Conservation (phyloP, 73 alveolate genomes). For the Paramecium tetraurelia region DNA sequence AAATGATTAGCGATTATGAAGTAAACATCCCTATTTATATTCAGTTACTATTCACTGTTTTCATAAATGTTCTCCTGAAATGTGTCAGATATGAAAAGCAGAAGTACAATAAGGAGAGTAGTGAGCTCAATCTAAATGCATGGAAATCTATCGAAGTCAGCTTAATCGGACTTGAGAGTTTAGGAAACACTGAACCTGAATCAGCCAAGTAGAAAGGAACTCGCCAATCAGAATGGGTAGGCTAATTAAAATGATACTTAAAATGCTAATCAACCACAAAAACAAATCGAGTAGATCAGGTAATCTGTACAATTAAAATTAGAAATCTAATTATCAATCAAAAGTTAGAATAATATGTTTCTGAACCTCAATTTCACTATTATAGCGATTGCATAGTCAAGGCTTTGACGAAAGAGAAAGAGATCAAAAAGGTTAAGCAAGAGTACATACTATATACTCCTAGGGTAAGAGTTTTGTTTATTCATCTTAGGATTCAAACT, state of each 20-base stretch:
- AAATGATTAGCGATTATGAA: neutral
- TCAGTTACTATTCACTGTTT: neutral
- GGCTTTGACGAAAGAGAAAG: neutral
- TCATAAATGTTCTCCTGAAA: neutral
- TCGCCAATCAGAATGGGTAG: neutral
- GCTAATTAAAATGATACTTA: neutral
- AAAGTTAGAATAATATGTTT: neutral
- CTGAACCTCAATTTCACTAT: neutral
- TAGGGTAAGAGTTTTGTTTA: neutral
- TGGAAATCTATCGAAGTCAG: neutral
- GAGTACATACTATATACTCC: neutral
- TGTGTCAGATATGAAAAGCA: neutral
- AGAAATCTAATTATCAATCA: neutral
- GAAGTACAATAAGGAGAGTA: neutral
- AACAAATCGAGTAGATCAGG: neutral
- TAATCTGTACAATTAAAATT: neutral
- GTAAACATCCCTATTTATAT: neutral
- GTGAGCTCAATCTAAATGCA: neutral
- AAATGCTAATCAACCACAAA: neutral
- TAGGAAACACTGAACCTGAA: neutral
- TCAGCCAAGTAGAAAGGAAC: neutral
- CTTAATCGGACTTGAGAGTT: neutral
- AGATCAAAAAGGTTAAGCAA: neutral
- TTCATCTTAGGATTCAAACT: neutral
- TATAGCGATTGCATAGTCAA: neutral